A percentile compares a stretch with the other conserved stretches of the same genome.
Evolutionary conservation across 2,329 filamentous ascomycete genomes (phyloP).

Genomic region (Tolypocladium sp.): DNA sequence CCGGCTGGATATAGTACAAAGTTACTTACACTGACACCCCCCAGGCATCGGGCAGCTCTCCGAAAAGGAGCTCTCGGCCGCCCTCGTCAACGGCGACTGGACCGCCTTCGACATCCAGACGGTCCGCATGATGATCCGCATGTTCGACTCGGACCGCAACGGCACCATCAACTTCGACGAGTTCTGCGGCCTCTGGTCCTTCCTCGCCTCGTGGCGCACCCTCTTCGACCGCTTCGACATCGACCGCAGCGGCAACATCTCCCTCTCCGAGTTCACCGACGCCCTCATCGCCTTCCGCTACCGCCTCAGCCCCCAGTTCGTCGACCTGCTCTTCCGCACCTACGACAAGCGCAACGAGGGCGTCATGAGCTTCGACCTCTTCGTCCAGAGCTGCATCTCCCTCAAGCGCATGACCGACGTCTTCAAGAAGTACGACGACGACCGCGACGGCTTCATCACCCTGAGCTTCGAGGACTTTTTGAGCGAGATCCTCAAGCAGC

Average conservation of each 20-base stretch:
- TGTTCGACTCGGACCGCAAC: conserved; percentile 91
- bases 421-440: conserved; percentile 97
- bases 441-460: conserved; percentile 87
- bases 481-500: conserved; percentile 55
- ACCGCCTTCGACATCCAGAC: conserved; percentile 88
- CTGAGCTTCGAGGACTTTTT: conserved; percentile 76
- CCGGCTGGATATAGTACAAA: not conserved
- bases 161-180: conserved; percentile 91
- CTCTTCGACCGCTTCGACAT: conserved; percentile 94
- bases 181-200: conserved; percentile 94
- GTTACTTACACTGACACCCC: not conserved
- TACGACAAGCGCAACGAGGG: conserved; percentile 72
- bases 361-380: conserved; percentile 85
- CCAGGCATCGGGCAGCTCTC: conserved; percentile 71
- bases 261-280: conserved; percentile 76
- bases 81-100: conserved; percentile 94
- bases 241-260: conserved; percentile 81
- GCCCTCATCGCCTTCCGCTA: conserved; percentile 92
- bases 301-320: conserved; percentile 73
- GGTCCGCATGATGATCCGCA: conserved; percentile 97
- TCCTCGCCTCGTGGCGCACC: conserved; percentile 85
- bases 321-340: conserved; percentile 75
- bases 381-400: conserved; percentile 94
- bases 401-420: conserved; percentile 98
- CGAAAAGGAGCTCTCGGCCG: conserved; percentile 77